These are phyloP conservation scores for Brassica incana DNA, from an alignment of 345 rosid genomes.

Conservation along the genomic window DNA sequence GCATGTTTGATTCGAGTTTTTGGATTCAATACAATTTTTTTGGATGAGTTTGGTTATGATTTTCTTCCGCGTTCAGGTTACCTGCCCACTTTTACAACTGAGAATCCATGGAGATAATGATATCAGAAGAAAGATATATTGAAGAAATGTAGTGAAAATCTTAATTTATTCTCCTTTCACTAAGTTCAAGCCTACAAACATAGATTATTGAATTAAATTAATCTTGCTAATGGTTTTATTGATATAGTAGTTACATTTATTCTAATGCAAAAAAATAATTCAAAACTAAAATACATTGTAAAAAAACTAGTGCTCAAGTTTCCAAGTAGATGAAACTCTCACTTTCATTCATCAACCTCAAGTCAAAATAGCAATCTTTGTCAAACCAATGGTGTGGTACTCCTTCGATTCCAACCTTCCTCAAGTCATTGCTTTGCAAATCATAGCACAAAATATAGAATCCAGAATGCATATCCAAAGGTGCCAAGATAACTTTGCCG, in stretches of 20 bases:
- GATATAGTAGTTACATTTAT: not conserved
- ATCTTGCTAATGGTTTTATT: too few species aligned
- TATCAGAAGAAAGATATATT: too few species aligned
- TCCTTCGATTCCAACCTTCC: conserved; percentile 16
- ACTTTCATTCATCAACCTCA: not conserved
- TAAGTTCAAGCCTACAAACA: too few species aligned
- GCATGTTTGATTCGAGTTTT: too few species aligned
- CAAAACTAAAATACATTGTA: not conserved
- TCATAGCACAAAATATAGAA: conserved; percentile 14
- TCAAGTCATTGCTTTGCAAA: conserved; percentile 8
- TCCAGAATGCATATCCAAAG: not conserved
- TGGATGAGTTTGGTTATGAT: too few species aligned
- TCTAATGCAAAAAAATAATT: not conserved
- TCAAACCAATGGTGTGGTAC: not conserved
- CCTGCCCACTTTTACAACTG: too few species aligned
- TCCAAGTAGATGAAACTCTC: not conserved
- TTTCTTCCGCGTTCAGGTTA: too few species aligned
- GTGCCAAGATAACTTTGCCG: conserved; percentile 16
- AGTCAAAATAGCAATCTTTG: not conserved
- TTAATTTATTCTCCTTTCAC: too few species aligned
- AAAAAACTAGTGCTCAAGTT: not conserved
- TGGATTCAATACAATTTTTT: too few species aligned
- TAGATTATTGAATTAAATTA: too few species aligned
- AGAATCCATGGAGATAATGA: too few species aligned
- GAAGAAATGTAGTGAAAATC: too few species aligned